Base-by-base conservation (phyloP, 2,329 filamentous ascomycete genomes). In the Grosmannia clavigera region DNA sequence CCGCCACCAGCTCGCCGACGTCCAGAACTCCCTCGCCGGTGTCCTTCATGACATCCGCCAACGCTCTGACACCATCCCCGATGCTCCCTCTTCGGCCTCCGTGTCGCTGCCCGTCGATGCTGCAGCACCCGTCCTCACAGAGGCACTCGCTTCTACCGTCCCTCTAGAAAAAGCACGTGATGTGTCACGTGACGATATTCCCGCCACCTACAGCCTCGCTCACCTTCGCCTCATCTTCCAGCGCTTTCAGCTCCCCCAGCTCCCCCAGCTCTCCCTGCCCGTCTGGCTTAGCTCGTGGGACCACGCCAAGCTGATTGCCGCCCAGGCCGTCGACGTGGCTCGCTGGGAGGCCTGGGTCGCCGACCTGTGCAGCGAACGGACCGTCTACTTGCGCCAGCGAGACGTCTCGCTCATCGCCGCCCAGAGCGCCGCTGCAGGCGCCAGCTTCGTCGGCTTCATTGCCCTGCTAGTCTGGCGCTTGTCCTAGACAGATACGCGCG, bases 361-460 rank as follows among this genome's bases (percentile, higher is more conserved):
- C 50, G 85, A 90, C 64, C 70, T 90, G 19, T 82, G 80, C 72
- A 89, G 86, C 71, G 83, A 90, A 60, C 77, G 83, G 65, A 74
- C 73, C 62, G 75, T 90, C 67, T 75, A 79, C 56, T 67, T 90
- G 63, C 81, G 81, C 52, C 88, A 88, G 76, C 80, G 82, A 58
- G 87, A 92, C 66, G 74, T 87, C 38, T 89, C 87, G 2, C 72
- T 86, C n/a, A 74, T 88, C 65, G 85, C 81, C 56, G 72, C 90
- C 43, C 82, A 91, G 71, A 81, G 86, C 59, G 83, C 81, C 9
- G 77, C 82, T 33, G 79, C 82, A 0, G 87, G 88, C n/a, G 86
- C 84, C 12, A 55, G 56, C 4, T 7, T 65, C 6, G 61, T 60
- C 33, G 60, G 55, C n/a, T 27, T 55, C 5, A 22, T 65, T 5